Base-by-base conservation (phyloP, 371 early-diverging fungal species). In the Mucor racemosus region DNA sequence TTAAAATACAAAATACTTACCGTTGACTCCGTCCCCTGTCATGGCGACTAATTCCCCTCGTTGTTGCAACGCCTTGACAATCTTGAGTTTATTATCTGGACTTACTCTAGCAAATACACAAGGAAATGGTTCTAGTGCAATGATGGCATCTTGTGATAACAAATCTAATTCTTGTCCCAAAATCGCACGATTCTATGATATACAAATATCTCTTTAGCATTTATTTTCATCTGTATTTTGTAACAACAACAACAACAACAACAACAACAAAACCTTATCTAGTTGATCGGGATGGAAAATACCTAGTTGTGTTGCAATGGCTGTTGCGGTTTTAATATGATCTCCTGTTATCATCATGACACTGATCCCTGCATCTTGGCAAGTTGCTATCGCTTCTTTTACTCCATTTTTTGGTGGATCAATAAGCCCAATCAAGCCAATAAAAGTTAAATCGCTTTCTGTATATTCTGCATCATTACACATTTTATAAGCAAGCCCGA, bases 281-380 rank as follows among this genome's bases (percentile, higher is more conserved):
- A 33, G n/a, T 7, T 56, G 56, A 15, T 36, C 36, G n/a, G 14
- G 77, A 77, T 87, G 81, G 53, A 95, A 73, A 56, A 97, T 95
- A 19, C 93, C 93, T 6, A 96, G 84, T 64, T 95, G 87, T 50
- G 85, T 85, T 10, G 77, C 72, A 48, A 77, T 95, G 0, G 97
- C 95, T 0, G 91, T 80, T 5, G 97, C 97, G 0, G 97, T 97
- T 21, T 88, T 84, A 1, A 93, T 86, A 71, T 96, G 96, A 71
- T 97, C 96, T 26, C 97, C 97, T 4, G 97, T 97, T 56, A 97
- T 88, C 95, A 98, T 96, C 68, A 90, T 87, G 19, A 97, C 96
- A 26, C 78, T 70, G 73, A 98, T 95, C 19, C 97, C 97, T 15
- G 97, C 97, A 33, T 80, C 74, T 55, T 94, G 89, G 17, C 33